These are phyloP conservation scores for Rhodomyrtus tomentosa DNA, from an alignment of 345 rosid species.

Conservation along the genomic window DNA sequence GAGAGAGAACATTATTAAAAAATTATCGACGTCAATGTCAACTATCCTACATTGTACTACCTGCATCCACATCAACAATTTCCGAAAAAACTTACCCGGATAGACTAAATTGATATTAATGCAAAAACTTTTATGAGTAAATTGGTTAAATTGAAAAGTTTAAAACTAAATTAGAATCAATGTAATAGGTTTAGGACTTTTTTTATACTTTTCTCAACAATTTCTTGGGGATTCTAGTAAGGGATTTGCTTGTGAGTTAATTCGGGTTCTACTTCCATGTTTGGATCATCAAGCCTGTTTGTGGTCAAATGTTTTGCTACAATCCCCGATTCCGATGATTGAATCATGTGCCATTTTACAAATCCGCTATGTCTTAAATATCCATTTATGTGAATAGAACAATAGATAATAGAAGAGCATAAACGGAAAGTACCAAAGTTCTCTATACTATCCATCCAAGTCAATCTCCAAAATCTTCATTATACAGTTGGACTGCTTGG, in stretches of 20 bases:
- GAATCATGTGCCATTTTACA: not conserved
- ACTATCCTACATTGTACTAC: too few relatives aligned
- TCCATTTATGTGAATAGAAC: not conserved
- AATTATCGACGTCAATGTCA: too few relatives aligned
- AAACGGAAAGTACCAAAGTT: not conserved
- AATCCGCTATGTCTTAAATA: not conserved
- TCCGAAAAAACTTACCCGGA: too few relatives aligned
- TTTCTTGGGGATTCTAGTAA: not conserved
- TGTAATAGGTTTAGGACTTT: too few relatives aligned
- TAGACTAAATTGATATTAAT: too few relatives aligned
- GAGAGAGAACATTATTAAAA: too few relatives aligned
- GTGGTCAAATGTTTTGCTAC: not conserved
- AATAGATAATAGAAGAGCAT: not conserved
- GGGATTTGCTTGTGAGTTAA: not conserved
- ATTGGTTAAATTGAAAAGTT: too few relatives aligned
- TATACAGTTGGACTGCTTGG: not conserved
- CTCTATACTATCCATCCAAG: not conserved
- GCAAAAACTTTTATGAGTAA: too few relatives aligned
- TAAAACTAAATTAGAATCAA: too few relatives aligned
- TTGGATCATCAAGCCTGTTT: not conserved
- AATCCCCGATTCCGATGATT: not conserved
- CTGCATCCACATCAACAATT: too few relatives aligned
- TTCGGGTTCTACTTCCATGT: not conserved
- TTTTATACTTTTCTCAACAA: too few relatives aligned
- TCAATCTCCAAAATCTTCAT: not conserved